Evolutionary conservation across 495 filamentous ascomycete species (phyloP).

Genomic region (Aspergillus sclerotiicarbonarius): DNA sequence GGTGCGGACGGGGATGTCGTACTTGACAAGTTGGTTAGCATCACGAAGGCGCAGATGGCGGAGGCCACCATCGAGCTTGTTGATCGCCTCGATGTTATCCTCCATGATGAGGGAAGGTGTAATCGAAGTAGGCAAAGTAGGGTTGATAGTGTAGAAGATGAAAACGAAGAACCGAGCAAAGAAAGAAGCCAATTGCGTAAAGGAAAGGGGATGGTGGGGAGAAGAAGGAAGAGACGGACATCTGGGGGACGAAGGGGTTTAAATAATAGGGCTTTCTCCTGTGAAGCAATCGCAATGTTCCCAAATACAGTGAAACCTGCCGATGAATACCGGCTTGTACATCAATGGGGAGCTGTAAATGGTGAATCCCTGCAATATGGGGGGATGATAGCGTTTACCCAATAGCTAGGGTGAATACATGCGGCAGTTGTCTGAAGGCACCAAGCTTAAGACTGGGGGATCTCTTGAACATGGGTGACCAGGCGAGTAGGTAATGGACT

Average conservation of each 20-base stretch:
- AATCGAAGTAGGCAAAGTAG: not conserved
- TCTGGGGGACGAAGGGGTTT: conserved; percentile 7
- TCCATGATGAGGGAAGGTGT: conserved; percentile 20
- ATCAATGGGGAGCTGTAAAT: conserved; percentile 11
- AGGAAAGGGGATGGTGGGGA: not conserved
- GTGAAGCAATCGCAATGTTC: conserved; percentile 13
- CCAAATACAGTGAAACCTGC: conserved; percentile 14
- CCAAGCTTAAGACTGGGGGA: not conserved
- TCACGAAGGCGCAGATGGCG: conserved; percentile 24
- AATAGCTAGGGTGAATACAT: conserved; percentile 10
- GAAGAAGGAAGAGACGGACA: conserved; percentile 9
- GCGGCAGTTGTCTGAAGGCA: not conserved
- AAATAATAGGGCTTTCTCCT: conserved; percentile 11
- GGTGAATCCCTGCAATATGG: conserved; percentile 17
- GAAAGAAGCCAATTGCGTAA: not conserved
- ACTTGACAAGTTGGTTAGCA: conserved; percentile 29
- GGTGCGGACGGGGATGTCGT: conserved; percentile 26
- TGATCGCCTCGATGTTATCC: conserved; percentile 18
- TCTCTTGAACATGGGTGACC: no score
- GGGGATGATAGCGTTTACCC: conserved; percentile 14
- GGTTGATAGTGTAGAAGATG: no score
- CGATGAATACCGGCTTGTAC: conserved; percentile 21
- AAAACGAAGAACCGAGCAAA: not conserved
- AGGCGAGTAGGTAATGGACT: not conserved
- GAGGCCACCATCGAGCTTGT: conserved; percentile 25